Evolutionary conservation across 768 basidiomycete species (phyloP).

Genomic region (Rubroboletus pulcherrimus): DNA sequence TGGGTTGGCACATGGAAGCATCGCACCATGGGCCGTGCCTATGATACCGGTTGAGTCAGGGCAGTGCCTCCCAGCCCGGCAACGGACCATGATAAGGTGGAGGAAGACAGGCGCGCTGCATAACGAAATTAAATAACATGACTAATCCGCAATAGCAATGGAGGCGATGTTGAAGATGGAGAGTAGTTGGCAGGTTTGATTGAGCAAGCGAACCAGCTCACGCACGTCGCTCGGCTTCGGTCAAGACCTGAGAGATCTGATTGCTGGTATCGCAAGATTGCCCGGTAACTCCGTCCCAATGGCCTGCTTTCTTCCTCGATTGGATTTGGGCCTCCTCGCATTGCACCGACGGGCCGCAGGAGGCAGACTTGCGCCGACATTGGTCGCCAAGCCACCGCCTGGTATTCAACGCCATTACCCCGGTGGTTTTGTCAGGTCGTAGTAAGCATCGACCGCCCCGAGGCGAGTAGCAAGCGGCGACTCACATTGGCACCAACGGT

Average conservation of each 20-base stretch:
- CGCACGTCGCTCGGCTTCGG: no score
- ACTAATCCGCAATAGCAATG: background rate
- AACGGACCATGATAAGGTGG: conserved; percentile 7
- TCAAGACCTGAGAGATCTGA: background rate
- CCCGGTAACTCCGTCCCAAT: background rate
- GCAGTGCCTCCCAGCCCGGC: background rate
- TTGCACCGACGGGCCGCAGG: no score
- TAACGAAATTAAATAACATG: no score
- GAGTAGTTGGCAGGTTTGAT: no score
- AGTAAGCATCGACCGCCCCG: background rate
- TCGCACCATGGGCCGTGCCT: background rate
- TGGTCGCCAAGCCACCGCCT: background rate
- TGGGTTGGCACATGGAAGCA: background rate
- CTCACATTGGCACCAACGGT: background rate
- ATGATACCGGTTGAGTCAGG: background rate
- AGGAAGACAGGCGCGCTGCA: background rate
- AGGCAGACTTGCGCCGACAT: background rate
- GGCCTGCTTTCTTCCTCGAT: background rate
- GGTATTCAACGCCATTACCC: background rate
- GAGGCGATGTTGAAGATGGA: background rate
- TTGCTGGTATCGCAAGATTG: background rate
- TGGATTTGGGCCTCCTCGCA: no score
- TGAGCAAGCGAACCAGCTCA: conserved; percentile 1
- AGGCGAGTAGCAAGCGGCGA: background rate
- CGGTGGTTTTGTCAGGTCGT: background rate